A percentile compares a stretch with the other conserved stretches of the same genome.
phyloP scores from a whole-genome alignment of 352 stramenopile genomes.

The Pythium rishiriense region DNA sequence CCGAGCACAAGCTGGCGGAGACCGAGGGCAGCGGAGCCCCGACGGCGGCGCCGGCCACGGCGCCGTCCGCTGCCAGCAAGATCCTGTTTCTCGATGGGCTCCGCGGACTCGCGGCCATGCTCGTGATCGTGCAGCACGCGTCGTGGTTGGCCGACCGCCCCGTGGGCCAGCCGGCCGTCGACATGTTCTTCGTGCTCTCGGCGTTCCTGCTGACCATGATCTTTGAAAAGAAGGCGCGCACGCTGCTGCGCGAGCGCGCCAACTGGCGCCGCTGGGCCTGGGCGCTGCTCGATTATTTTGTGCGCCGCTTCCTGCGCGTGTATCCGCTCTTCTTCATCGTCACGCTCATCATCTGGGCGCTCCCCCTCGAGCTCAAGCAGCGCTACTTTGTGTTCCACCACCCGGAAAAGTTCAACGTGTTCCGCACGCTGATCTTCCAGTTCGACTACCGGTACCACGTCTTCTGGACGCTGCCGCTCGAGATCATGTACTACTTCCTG shows the following conservation, averaged over 20 bases:
- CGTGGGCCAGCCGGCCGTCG: constrained; percentile 38
- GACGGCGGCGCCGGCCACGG: too few relatives aligned
- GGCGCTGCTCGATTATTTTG: constrained; percentile 42
- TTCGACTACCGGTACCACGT: constrained; percentile 8
- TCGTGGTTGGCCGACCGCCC: constrained; percentile 36
- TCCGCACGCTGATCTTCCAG: not conserved
- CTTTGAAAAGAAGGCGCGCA: constrained; percentile 44
- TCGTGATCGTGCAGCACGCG: constrained; percentile 26
- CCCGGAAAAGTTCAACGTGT: not conserved
- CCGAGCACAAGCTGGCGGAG: not conserved
- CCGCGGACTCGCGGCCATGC: constrained; percentile 27
- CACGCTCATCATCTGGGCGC: not conserved
- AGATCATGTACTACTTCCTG: constrained; percentile 47
- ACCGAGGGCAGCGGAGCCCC: not conserved
- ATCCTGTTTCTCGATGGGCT: constrained; percentile 36
- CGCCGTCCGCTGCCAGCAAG: constrained; percentile 9
- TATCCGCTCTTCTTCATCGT: not conserved
- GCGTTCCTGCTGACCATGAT: constrained; percentile 57
- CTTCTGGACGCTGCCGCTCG: constrained; percentile 28
- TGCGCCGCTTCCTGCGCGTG: constrained; percentile 1
- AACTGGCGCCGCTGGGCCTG: constrained; percentile 32
- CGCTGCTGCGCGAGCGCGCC: constrained; percentile 29
- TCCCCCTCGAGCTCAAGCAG: not conserved
- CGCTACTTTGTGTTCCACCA: not conserved
- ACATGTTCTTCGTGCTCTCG: constrained; percentile 59